These are phyloP conservation scores for Cucurbita argyrosperma DNA, from an alignment of 306 rosid genomes.

Conservation along the genomic window DNA sequence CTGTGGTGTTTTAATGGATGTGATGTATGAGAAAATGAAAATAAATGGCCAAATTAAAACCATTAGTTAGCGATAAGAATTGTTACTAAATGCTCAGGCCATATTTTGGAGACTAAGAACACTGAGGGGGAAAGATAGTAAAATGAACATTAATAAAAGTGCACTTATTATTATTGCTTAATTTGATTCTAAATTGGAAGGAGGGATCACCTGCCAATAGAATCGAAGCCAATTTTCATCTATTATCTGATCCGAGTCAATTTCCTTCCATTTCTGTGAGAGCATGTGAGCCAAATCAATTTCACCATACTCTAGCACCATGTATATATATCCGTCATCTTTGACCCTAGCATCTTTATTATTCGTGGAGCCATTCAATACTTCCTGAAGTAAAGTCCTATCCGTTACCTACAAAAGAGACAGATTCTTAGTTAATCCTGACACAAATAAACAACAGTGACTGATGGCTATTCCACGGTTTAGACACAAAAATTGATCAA, in stretches of 20 bases:
- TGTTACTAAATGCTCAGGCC: background rate
- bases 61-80: background rate
- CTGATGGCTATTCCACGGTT: background rate
- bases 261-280: slow-evolving; percentile 87
- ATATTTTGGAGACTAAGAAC: background rate
- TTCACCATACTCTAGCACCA: slow-evolving; percentile 98
- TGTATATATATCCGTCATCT: slow-evolving; percentile 85
- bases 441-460: background rate
- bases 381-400: slow-evolving; percentile 66
- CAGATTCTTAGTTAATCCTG: background rate
- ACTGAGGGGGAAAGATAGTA: background rate
- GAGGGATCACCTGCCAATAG: slow-evolving; percentile 72
- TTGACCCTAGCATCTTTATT: slow-evolving; percentile 79
- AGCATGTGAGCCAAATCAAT: slow-evolving; percentile 99
- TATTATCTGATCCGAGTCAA: slow-evolving; percentile 43
- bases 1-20: background rate
- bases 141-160: background rate
- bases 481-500: background rate
- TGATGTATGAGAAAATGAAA: background rate
- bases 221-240: slow-evolving; percentile 94
- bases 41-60: background rate
- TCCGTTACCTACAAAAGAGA: slow-evolving; percentile 62
- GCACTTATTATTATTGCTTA: background rate
- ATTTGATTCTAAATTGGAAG: background rate
- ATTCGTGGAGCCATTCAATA: slow-evolving; percentile 53